phyloP scores from a whole-genome alignment of 306 rosid species.

The Acacia confusa region DNA sequence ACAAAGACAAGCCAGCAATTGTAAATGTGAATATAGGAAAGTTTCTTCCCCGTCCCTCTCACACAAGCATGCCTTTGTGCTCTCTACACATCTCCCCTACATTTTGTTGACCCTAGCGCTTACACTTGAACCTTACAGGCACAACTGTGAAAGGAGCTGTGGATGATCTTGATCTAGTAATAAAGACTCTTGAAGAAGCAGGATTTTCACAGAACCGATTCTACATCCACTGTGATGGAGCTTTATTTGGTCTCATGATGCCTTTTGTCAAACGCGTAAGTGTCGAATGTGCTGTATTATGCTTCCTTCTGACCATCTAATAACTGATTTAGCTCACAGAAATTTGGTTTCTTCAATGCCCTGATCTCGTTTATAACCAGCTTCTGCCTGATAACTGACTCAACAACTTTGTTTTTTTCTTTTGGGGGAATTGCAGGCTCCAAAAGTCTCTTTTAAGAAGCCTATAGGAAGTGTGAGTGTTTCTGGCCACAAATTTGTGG shows the following conservation, averaged over 20 bases:
- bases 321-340: background rate
- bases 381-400: background rate
- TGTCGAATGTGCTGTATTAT: background rate
- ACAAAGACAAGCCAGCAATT: constrained; percentile 64
- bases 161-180: constrained; percentile 62
- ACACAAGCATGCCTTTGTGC: background rate
- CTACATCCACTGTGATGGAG: constrained; percentile 62
- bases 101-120: constrained; percentile 22
- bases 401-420: background rate
- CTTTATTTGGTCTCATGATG: constrained; percentile 72
- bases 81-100: background rate
- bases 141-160: constrained; percentile 66
- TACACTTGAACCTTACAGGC: constrained; percentile 35
- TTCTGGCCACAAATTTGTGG: constrained; percentile 64
- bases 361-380: background rate
- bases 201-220: constrained; percentile 53
- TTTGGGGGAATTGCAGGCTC: constrained; percentile 46
- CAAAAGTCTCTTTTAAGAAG: constrained; percentile 55
- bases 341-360: background rate
- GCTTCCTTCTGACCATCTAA: background rate
- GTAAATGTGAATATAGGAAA: constrained; percentile 55
- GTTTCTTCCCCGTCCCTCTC: constrained; percentile 11
- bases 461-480: constrained; percentile 63
- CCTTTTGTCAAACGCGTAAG: constrained; percentile 60
- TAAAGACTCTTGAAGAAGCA: constrained; percentile 54